Evolutionary conservation across 1,284 basidiomycete genomes (phyloP), one percentile per base, ranked within the genome.

Genomic region (Sporisorium sorghi): DNA sequence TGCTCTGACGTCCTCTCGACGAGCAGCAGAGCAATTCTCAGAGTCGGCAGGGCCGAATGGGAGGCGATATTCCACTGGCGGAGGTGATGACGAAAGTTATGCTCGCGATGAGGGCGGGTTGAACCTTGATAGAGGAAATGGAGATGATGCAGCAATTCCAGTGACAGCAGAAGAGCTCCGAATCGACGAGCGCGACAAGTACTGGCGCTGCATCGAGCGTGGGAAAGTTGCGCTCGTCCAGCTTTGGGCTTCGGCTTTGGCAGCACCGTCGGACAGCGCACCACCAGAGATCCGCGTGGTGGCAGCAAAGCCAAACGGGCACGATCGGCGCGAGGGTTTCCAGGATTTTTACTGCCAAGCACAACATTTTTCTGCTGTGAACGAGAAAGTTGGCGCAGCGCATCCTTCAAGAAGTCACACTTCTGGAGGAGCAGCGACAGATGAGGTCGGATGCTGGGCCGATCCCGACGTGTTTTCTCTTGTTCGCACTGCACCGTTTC

Each of bases 321-420:
- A 72, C 60, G 73, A 76, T 47, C 57, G 64, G 23, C 49, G 57
- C 21, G 73, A 76, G 43, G 53, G 54, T n/a, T 63, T 67, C 32
- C 46, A 60, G 40, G 73, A 76, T 43, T 76, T 68, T 28, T 57
- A 58, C 51, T 73, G 68, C 26, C 67, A 76, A 47, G 58, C 65
- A 17, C 65, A 61, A 24, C 40, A 67, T 2, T 35, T 23, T 21
- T 15, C 26, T 46, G 15, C 46, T 32, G 44, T 23, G 5, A 33
- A 24, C 26, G 26, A 30, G 21, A 3, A n/a, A 6, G 26, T 24
- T 15, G 21, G 15, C 24, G n/a, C 57, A 19, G 39, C 35, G 1
- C n/a, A 12, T 59, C n/a, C 35, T 39, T 37, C 26, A 23, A 14
- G 28, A 8, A 43, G 17, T n/a, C n/a, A n/a, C n/a, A n/a, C n/a